phyloP scores from a whole-genome alignment of 1,284 basidiomycete species.

The Tylopilus sp. region DNA sequence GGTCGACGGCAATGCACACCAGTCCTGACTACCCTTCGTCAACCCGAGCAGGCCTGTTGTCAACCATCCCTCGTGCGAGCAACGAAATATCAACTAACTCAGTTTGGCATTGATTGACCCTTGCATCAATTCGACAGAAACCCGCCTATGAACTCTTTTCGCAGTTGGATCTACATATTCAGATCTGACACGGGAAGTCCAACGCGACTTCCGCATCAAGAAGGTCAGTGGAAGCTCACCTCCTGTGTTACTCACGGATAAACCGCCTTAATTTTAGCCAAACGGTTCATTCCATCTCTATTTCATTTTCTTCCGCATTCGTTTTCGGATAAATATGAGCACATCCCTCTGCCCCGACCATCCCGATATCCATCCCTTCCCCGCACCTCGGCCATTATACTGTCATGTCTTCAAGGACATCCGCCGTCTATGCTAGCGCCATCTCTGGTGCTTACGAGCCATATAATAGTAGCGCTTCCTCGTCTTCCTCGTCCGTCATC shows the following conservation, averaged over 20 bases:
- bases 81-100: constrained; percentile 3
- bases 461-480: constrained; percentile 15
- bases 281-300: constrained; percentile 15
- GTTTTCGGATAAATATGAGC: constrained; percentile 33
- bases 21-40: neutral
- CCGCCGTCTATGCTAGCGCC: constrained; percentile 33
- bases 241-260: constrained; percentile 33
- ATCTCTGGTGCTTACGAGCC: constrained; percentile 27
- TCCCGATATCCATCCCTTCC: constrained; percentile 5
- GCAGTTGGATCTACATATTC: constrained; percentile 18
- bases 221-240: constrained; percentile 18
- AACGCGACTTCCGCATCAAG: constrained; percentile 28
- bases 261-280: constrained; percentile 30
- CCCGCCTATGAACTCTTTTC: constrained; percentile 14
- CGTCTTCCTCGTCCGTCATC: constrained; percentile 26
- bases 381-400: neutral
- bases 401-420: constrained; percentile 28
- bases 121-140: constrained; percentile 8
- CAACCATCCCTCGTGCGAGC: constrained; percentile 1
- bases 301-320: constrained; percentile 12
- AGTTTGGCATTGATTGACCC: constrained; percentile 3
- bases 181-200: constrained; percentile 17
- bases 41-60: neutral
- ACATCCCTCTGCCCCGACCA: constrained; percentile 1
- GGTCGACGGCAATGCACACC: neutral